phyloP scores from a whole-genome alignment of 2,329 filamentous ascomycete species.

The Fusarium acutatum region DNA sequence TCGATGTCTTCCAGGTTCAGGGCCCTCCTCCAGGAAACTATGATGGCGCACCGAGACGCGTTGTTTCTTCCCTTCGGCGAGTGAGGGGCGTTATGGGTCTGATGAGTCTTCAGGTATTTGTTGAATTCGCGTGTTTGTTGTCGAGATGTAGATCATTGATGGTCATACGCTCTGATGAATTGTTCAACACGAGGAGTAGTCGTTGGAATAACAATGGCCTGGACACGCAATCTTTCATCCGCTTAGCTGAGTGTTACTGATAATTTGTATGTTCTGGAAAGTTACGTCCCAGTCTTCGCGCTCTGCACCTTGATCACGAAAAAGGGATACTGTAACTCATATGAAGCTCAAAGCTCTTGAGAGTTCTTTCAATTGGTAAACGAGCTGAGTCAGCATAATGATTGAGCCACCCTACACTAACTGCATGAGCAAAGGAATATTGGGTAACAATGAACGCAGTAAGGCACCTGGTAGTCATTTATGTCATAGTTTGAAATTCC shows the following conservation, averaged over 20 bases:
- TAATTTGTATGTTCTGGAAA: neutral
- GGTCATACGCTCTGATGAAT: conserved; percentile 2
- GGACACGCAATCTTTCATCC: neutral
- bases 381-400: conserved; percentile 28
- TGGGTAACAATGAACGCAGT: neutral
- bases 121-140: neutral
- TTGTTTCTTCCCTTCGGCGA: neutral
- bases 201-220: neutral
- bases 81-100: neutral
- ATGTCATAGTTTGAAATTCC: too few relatives aligned
- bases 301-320: conserved; percentile 16
- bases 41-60: neutral
- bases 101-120: neutral
- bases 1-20: neutral
- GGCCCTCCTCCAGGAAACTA: neutral
- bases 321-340: conserved; percentile 13
- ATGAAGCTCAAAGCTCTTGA: conserved; percentile 26
- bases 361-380: conserved; percentile 19
- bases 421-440: neutral
- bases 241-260: neutral
- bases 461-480: neutral
- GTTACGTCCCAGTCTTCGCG: conserved; percentile 11
- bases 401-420: conserved; percentile 1
- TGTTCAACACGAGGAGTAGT: neutral
- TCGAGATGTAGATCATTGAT: neutral